Conservation (phyloP, 2,329 filamentous ascomycete genomes). For the Fusarium sp. region DNA sequence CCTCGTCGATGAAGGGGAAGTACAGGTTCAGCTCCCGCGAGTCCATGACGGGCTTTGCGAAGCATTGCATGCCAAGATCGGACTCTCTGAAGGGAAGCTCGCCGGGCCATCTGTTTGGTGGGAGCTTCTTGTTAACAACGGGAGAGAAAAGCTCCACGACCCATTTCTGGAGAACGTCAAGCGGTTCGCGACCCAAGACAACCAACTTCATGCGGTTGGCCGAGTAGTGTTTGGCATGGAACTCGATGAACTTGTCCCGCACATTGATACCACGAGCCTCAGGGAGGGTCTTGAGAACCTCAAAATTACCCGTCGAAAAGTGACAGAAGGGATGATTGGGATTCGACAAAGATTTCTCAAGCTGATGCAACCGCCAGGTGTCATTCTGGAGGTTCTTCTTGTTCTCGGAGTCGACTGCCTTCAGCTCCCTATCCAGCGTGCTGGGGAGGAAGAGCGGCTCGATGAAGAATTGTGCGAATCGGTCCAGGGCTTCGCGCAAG, state of each 20-base stretch:
- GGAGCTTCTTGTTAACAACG: slow-evolving; percentile 84
- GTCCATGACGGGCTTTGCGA: slow-evolving; percentile 93
- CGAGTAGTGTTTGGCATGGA: slow-evolving; percentile 90
- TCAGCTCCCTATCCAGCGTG: slow-evolving; percentile 87
- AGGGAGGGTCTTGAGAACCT: slow-evolving; percentile 86
- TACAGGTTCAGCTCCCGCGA: slow-evolving; percentile 81
- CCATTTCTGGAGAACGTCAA: slow-evolving; percentile 88
- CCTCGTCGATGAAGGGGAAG: slow-evolving; percentile 89
- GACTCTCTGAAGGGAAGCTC: slow-evolving; percentile 63
- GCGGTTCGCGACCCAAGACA: slow-evolving; percentile 82
- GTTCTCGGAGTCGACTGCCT: slow-evolving; percentile 93
- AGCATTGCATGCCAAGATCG: slow-evolving; percentile 75
- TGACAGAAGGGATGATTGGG: slow-evolving; percentile 89
- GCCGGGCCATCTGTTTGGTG: slow-evolving; percentile 67
- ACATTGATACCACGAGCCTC: slow-evolving; percentile 85
- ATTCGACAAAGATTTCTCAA: slow-evolving; percentile 90
- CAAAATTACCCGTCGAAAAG: slow-evolving; percentile 90
- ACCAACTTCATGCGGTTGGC: slow-evolving; percentile 95
- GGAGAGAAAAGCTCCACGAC: slow-evolving; percentile 84
- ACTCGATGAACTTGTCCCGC: slow-evolving; percentile 90
- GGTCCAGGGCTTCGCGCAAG: slow-evolving; percentile 84
- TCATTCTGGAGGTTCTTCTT: slow-evolving; percentile 98
- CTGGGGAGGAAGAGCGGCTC: slow-evolving; percentile 86
- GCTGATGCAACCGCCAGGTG: slow-evolving; percentile 86
- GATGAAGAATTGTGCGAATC: slow-evolving; percentile 95